Conservation (phyloP, 106 monocot genomes). For the Dendrobium officinale region DNA sequence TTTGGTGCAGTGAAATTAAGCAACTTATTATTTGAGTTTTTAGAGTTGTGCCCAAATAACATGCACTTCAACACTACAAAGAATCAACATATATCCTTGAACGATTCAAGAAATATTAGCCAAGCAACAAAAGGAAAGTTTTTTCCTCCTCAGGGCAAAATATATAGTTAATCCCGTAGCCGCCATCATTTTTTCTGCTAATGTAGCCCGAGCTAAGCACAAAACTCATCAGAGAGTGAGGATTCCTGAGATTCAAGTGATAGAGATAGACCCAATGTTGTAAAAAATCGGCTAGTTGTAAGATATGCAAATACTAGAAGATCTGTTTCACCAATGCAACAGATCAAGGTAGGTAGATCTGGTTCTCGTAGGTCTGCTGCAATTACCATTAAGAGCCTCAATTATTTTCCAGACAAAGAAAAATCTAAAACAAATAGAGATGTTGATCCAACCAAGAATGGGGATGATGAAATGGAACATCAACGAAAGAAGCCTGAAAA, state of each 20-base stretch:
- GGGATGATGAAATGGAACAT: constrained; percentile 37
- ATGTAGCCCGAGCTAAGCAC: constrained; percentile 78
- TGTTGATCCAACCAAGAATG: constrained; percentile 32
- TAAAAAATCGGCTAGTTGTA: constrained; percentile 67
- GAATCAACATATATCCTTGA: constrained; percentile 4
- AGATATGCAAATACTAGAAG: constrained; percentile 86
- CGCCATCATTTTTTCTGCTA: constrained; percentile 49
- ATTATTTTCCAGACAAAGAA: constrained; percentile 63
- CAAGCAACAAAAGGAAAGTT: constrained; percentile 8
- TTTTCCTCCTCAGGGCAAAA: not conserved
- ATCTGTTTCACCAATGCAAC: constrained; percentile 90
- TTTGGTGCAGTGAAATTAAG: constrained; percentile 33
- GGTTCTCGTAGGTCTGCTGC: constrained; percentile 79
- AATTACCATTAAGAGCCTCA: constrained; percentile 78
- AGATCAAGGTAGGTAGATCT: constrained; percentile 84
- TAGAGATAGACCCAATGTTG: constrained; percentile 35
- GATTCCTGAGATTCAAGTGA: constrained; percentile 50
- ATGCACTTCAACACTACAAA: constrained; percentile 11
- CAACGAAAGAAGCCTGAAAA: constrained; percentile 61
- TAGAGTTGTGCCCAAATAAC: constrained; percentile 18
- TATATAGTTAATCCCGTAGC: constrained; percentile 8
- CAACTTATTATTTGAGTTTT: constrained; percentile 39
- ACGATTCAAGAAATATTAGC: constrained; percentile 12
- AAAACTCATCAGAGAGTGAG: constrained; percentile 64
- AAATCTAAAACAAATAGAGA: constrained; percentile 37